Evolutionary conservation across 768 basidiomycete species (phyloP).

Genomic region (Macrolepiota fuliginosa): DNA sequence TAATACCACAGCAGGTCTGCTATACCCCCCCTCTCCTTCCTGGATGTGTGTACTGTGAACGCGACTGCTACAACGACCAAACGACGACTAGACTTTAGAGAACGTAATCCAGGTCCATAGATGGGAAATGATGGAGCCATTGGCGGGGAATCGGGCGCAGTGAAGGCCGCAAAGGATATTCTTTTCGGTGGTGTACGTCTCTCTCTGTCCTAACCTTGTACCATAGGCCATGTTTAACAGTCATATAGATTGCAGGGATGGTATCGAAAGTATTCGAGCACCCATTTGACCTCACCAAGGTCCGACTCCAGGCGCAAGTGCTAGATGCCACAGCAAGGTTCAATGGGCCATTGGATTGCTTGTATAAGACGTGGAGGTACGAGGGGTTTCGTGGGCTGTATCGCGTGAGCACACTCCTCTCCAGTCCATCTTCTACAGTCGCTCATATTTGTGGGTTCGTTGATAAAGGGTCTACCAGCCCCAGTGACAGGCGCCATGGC

Average conservation of each 20-base stretch:
- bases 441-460: background rate
- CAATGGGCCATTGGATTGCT: constrained; percentile 85
- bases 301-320: constrained; percentile 89
- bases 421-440: constrained; percentile 1
- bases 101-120: background rate
- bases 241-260: constrained; percentile 75
- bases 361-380: constrained; percentile 72
- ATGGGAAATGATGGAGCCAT: constrained; percentile 1
- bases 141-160: background rate
- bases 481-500: constrained; percentile 91
- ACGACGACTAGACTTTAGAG: background rate
- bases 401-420: constrained; percentile 52
- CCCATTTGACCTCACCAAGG: constrained; percentile 94
- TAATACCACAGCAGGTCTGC: background rate
- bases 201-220: background rate
- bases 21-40: background rate
- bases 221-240: background rate
- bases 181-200: constrained; percentile 55
- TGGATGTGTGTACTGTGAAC: background rate
- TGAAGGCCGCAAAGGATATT: constrained; percentile 43
- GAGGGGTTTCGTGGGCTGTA: constrained; percentile 89
- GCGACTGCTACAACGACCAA: background rate
- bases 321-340: constrained; percentile 53
- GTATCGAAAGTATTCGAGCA: constrained; percentile 83
- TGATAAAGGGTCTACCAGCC: constrained; percentile 77